Conservation (phyloP, 2,329 filamentous ascomycete species). For the Coleophoma cylindrospora region DNA sequence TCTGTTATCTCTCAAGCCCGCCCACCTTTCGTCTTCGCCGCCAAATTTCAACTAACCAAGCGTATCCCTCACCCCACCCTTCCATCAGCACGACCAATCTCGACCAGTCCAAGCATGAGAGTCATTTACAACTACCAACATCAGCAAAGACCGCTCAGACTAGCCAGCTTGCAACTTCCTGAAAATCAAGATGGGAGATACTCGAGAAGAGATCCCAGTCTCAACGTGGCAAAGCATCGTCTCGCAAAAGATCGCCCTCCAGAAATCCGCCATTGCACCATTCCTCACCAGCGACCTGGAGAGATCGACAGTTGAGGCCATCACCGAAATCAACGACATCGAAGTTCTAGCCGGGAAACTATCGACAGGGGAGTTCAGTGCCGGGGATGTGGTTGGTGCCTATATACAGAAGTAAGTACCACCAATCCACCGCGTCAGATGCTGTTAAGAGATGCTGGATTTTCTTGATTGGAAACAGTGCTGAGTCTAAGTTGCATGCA, state of each 20-base stretch:
- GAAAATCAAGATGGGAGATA: background rate
- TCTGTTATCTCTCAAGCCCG: too few species aligned
- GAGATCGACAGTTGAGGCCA: background rate
- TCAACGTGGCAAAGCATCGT: conserved; percentile 1
- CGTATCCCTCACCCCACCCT: too few species aligned
- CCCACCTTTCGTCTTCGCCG: too few species aligned
- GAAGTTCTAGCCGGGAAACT: conserved; percentile 2
- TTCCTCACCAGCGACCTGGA: conserved; percentile 1
- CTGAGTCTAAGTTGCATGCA: background rate
- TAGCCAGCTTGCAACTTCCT: too few species aligned
- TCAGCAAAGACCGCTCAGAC: too few species aligned
- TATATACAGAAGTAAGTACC: conserved; percentile 1
- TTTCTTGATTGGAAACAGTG: too few species aligned
- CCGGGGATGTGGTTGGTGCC: background rate
- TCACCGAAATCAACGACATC: conserved; percentile 5
- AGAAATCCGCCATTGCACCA: background rate
- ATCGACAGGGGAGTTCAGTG: conserved; percentile 1
- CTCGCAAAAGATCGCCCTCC: conserved; percentile 2
- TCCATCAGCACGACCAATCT: too few species aligned
- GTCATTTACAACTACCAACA: too few species aligned
- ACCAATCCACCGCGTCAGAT: background rate
- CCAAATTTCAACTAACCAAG: too few species aligned
- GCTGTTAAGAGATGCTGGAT: background rate
- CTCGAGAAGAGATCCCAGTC: background rate
- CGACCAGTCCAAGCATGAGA: too few species aligned